Evolutionary conservation across 2,329 filamentous ascomycete genomes (phyloP).

Genomic region (Aureobasidium lini): DNA sequence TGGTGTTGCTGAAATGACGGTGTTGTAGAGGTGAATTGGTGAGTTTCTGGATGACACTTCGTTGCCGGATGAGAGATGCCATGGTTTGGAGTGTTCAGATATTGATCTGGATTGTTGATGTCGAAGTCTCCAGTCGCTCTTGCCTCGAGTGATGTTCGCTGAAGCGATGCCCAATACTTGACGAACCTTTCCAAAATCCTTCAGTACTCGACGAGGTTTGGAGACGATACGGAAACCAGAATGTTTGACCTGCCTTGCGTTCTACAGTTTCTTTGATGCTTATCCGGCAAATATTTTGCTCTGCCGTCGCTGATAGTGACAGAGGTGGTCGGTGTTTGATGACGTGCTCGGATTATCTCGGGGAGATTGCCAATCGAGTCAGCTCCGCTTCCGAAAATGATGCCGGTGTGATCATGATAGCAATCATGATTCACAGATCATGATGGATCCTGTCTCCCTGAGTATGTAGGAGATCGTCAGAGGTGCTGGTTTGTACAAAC

Average conservation of each 20-base stretch:
- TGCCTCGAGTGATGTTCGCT: too few species aligned
- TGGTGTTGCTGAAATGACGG: constrained; percentile 37
- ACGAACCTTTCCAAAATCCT: too few species aligned
- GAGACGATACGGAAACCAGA: too few species aligned
- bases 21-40: neutral
- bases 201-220: too few species aligned
- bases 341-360: neutral
- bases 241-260: too few species aligned
- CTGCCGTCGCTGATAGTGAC: neutral
- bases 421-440: too few species aligned
- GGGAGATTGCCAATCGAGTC: neutral
- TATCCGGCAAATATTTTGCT: too few species aligned
- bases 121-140: too few species aligned
- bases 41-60: neutral
- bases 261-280: too few species aligned
- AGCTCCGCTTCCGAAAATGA: neutral
- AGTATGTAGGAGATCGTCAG: too few species aligned
- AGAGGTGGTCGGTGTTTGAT: neutral
- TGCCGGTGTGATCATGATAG: neutral
- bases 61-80: neutral
- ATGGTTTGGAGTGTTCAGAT: neutral
- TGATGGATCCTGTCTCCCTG: too few species aligned
- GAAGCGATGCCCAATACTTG: too few species aligned
- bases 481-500: neutral
- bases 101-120: neutral